These are phyloP conservation scores for Murraya koenigii DNA, from an alignment of 345 rosid genomes.

Conservation along the genomic window DNA sequence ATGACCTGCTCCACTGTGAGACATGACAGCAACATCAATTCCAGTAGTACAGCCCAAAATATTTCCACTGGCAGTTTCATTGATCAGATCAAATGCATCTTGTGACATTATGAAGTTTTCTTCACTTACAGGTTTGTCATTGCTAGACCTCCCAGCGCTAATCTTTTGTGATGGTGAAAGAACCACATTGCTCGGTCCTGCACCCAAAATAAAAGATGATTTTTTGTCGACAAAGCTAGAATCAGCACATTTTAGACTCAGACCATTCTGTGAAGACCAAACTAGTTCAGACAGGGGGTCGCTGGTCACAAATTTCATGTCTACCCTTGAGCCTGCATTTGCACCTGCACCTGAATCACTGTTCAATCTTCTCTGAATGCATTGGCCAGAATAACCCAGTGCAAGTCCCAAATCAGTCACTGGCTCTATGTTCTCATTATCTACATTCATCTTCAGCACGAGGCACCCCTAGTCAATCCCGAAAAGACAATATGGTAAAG, in stretches of 20 bases:
- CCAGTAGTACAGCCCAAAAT: conserved; percentile 16
- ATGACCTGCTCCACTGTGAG: conserved; percentile 19
- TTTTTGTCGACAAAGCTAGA: conserved; percentile 46
- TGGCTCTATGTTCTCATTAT: conserved; percentile 46
- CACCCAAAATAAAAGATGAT: conserved; percentile 37
- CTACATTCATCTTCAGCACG: conserved; percentile 45
- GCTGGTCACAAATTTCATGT: conserved; percentile 48
- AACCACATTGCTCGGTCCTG: conserved; percentile 35
- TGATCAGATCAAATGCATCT: conserved; percentile 2
- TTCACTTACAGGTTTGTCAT: conserved; percentile 24
- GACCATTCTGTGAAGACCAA: conserved; percentile 87
- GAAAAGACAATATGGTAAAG: neutral
- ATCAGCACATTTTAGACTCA: conserved; percentile 70
- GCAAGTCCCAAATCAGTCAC: conserved; percentile 41
- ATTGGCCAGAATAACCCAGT: conserved; percentile 33
- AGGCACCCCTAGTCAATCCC: conserved; percentile 21
- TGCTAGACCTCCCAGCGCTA: conserved; percentile 14
- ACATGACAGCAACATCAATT: conserved; percentile 24
- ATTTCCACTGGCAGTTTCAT: conserved; percentile 25
- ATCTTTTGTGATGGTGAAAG: conserved; percentile 12
- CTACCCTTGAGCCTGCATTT: conserved; percentile 65
- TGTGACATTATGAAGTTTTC: conserved; percentile 12
- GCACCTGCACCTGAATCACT: conserved; percentile 77
- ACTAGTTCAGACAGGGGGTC: conserved; percentile 79
- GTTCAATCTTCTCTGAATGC: conserved; percentile 30